These are phyloP conservation scores for Dactylonectria estremocensis DNA, from an alignment of 2,329 filamentous ascomycete genomes.

Conservation along the genomic window DNA sequence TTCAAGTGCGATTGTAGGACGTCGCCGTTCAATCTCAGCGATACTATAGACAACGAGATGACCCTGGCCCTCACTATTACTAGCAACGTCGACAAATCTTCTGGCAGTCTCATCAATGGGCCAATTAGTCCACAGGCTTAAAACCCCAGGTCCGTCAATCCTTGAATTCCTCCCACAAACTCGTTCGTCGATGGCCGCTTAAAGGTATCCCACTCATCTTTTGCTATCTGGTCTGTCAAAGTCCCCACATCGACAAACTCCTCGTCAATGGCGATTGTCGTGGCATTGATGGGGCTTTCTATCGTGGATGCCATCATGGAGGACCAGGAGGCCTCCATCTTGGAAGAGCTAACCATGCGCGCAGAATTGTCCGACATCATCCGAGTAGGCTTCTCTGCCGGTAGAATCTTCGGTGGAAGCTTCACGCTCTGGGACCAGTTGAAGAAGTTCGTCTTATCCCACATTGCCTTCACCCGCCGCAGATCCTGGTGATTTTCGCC, in stretches of 20 bases:
- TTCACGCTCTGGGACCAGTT: conserved; percentile 47
- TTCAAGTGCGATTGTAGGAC: too few relatives aligned
- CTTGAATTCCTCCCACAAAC: conserved; percentile 8
- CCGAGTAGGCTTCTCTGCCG: too few relatives aligned
- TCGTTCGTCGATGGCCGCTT: not conserved
- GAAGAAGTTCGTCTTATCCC: conserved; percentile 49
- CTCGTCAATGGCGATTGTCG: not conserved
- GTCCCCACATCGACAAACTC: not conserved
- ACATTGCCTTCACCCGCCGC: conserved; percentile 46
- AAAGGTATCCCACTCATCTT: not conserved
- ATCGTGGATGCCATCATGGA: not conserved
- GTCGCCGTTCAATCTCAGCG: too few relatives aligned
- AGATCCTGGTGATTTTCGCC: conserved; percentile 47
- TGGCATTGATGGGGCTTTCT: not conserved
- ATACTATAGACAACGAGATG: too few relatives aligned
- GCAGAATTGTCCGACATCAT: not conserved
- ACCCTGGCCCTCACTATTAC: too few relatives aligned
- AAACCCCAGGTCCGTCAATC: conserved; percentile 1
- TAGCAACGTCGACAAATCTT: not conserved
- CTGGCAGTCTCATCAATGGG: too few relatives aligned
- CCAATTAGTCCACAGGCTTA: not conserved
- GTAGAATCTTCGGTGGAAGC: conserved; percentile 14
- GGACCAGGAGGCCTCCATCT: too few relatives aligned
- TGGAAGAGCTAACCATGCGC: not conserved
- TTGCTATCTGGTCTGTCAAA: not conserved